Evolutionary conservation across 352 stramenopile genomes (phyloP).

Genomic region (Aphanomyces stellatus): DNA sequence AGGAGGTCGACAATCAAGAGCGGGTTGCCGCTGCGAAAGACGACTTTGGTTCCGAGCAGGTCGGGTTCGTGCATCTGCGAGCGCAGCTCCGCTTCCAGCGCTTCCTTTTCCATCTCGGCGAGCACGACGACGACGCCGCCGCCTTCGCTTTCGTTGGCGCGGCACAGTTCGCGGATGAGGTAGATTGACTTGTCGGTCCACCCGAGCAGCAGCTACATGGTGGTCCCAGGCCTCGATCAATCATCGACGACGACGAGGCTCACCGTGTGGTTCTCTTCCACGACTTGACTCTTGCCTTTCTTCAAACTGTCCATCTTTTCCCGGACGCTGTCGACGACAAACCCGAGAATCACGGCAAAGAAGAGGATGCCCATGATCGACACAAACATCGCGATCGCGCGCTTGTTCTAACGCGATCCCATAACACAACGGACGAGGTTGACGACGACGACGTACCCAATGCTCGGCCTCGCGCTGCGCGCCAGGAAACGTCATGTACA

Average conservation of each 20-base stretch:
- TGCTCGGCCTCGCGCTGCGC: slow-evolving; percentile 28
- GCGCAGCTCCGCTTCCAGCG: slow-evolving; percentile 59
- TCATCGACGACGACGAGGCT: slow-evolving; percentile 1
- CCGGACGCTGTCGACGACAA: slow-evolving; percentile 78
- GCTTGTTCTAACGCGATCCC: slow-evolving; percentile 27
- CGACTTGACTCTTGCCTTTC: slow-evolving; percentile 75
- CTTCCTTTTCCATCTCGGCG: slow-evolving; percentile 66
- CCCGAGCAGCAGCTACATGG: slow-evolving; percentile 66
- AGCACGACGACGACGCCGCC: slow-evolving; percentile 76
- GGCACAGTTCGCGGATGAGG: slow-evolving; percentile 75
- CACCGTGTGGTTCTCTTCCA: slow-evolving; percentile 74
- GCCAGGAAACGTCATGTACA: slow-evolving; percentile 43
- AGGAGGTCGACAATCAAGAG: slow-evolving; percentile 69
- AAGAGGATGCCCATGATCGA: slow-evolving; percentile 69
- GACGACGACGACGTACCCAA: slow-evolving; percentile 20
- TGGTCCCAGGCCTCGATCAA: neutral
- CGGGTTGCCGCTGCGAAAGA: slow-evolving; percentile 73
- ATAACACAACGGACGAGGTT: slow-evolving; percentile 8
- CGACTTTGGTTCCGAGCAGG: slow-evolving; percentile 60
- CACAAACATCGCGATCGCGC: slow-evolving; percentile 47
- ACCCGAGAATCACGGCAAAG: slow-evolving; percentile 86
- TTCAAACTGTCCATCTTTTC: slow-evolving; percentile 84
- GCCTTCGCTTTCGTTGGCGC: slow-evolving; percentile 81
- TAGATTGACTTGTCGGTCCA: slow-evolving; percentile 85
- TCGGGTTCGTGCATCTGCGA: slow-evolving; percentile 56